Base-by-base conservation (phyloP, 768 basidiomycete species). In the Boletus reticuloceps region DNA sequence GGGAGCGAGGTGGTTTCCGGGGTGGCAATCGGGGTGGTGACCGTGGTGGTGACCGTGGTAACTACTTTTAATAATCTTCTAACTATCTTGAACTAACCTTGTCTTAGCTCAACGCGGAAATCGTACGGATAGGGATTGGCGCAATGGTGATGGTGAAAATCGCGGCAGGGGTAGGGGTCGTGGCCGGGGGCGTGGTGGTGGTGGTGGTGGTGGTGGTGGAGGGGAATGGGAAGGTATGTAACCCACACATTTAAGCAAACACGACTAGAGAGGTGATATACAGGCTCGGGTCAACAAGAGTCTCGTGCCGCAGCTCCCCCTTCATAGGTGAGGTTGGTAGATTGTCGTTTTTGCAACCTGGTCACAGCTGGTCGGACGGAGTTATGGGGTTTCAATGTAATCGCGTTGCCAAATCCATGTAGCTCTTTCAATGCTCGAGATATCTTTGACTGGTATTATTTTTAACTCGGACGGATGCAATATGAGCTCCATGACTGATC, bases 121-220 rank as follows among this genome's bases (percentile, higher is more conserved):
- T 36, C 65, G 64, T 13, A 42, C 55, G 8, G 69, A 70, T 52
- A 77, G 80, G 29, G 82, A 81, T 45, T 80, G 78, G 75, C 76
- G 81, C 52, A 77, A 76, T 41, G 75, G 73, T 11, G 78, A 78
- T 22, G 59, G 66, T 20, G 72, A 75, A 56, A 71, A 68, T 58
- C 77, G 75, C 0, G 65, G 76, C 27, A 74, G 76, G 42, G 71
- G 75, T 25, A 65, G 79, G 49, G 75, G 74, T 9, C 72, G 81
- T 43, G 78, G 80, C 13, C 76, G 80, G 31, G 77, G 77, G 20
- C 72, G 77, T 43, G 61, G 63, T 2, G 64, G 76, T 39, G 72
- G 43, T 29, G 51, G 36, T 6, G 36, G 75, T 32, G 63, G 75
- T 40, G 70, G 75, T 27, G 22, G 22, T 22, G 25, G n/a, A 25